Evolutionary conservation across 371 early-diverging fungal species (phyloP).

Genomic region (Mucor indicus): DNA sequence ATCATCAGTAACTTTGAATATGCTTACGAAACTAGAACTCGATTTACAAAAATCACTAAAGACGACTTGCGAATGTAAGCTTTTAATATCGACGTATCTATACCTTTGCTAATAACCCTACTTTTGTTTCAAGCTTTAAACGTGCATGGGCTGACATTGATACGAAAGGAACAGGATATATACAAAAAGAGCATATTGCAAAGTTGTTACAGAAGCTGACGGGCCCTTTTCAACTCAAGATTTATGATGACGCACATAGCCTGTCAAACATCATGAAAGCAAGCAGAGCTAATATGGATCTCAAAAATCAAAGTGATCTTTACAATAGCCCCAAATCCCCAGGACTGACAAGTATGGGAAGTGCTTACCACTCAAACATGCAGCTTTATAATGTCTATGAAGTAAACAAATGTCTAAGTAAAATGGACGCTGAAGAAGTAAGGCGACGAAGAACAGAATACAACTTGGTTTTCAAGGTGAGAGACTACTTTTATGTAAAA

Average conservation of each 20-base stretch:
- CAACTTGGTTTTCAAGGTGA: conserved; percentile 49
- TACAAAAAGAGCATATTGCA: conserved; percentile 48
- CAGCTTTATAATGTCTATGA: conserved; percentile 13
- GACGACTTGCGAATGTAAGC: conserved; percentile 51
- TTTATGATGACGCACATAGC: conserved; percentile 39
- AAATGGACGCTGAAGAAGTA: conserved; percentile 18
- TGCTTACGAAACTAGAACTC: conserved; percentile 53
- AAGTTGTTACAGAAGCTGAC: conserved; percentile 40
- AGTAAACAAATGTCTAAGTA: conserved; percentile 24
- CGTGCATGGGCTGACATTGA: conserved; percentile 58
- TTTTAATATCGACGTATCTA: background rate
- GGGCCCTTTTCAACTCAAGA: conserved; percentile 42
- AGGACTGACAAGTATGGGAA: background rate
- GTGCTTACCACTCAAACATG: too few species aligned
- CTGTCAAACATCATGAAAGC: conserved; percentile 1
- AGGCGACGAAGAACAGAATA: conserved; percentile 41
- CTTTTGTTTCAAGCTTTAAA: conserved; percentile 36
- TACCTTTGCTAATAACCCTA: too few species aligned
- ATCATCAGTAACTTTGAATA: conserved; percentile 62
- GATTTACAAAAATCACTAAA: conserved; percentile 52
- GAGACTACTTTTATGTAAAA: background rate
- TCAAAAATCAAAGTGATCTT: background rate
- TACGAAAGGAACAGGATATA: conserved; percentile 50
- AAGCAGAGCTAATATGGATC: background rate
- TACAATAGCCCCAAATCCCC: background rate